A percentile compares a stretch with the other conserved stretches of the same genome.
These are phyloP conservation scores for Solanum ossicruentum DNA, from an alignment of 257 asterid species.

Conservation along the genomic window DNA sequence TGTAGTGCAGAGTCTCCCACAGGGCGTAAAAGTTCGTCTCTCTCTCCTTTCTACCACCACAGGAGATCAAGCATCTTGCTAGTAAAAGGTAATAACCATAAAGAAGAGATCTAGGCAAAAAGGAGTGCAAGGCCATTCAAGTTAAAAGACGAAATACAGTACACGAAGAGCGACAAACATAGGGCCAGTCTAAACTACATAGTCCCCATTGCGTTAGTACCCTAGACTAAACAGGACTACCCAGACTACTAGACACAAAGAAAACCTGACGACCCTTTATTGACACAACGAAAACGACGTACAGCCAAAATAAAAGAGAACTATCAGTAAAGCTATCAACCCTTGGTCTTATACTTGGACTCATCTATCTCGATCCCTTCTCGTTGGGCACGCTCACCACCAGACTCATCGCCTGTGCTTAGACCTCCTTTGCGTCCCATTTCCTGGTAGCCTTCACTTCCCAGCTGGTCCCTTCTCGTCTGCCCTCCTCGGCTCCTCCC, in stretches of 20 bases:
- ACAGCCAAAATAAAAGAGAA: too few species aligned
- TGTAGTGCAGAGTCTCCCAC: too few species aligned
- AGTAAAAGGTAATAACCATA: too few species aligned
- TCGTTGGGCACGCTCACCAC: slow-evolving; percentile 27
- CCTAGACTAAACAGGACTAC: background rate
- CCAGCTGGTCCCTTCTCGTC: slow-evolving; percentile 42
- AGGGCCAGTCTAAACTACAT: background rate
- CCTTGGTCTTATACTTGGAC: slow-evolving; percentile 20
- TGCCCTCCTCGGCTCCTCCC: slow-evolving; percentile 65
- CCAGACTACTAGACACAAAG: background rate
- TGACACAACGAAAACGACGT: background rate
- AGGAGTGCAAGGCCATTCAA: background rate
- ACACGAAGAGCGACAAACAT: background rate
- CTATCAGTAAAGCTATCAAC: background rate
- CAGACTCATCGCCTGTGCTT: slow-evolving; percentile 28
- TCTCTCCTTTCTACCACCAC: too few species aligned
- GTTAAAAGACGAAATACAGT: background rate
- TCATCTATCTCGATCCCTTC: slow-evolving; percentile 41
- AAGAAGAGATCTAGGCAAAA: background rate
- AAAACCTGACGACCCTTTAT: background rate
- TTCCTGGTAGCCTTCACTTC: slow-evolving; percentile 45
- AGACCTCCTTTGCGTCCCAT: slow-evolving; percentile 53
- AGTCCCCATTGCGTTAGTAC: background rate
- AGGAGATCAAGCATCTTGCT: too few species aligned
- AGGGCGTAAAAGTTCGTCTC: too few species aligned